phyloP scores from a whole-genome alignment of 352 stramenopile genomes.

The Globisporangium sylvaticum region DNA sequence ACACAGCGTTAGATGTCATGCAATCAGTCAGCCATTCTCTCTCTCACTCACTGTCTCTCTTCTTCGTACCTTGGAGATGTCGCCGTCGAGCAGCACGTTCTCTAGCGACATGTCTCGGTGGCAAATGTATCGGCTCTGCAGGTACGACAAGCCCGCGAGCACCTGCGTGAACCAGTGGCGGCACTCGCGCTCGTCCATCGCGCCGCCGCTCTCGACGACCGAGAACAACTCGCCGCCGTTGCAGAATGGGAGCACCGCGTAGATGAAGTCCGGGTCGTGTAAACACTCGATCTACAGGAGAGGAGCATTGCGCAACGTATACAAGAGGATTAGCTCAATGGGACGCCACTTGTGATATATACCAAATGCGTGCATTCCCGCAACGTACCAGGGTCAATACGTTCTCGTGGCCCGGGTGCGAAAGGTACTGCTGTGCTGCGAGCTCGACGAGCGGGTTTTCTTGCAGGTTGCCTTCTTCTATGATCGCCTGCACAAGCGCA shows the following conservation, averaged over 20 bases:
- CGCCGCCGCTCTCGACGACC: constrained; percentile 74
- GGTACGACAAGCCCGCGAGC: constrained; percentile 68
- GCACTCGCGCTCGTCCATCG: constrained; percentile 73
- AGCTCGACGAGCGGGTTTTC: constrained; percentile 86
- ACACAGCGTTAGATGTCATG: background rate
- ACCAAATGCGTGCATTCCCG: background rate
- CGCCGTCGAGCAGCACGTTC: constrained; percentile 80
- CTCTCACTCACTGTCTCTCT: background rate
- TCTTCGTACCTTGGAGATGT: constrained; percentile 67
- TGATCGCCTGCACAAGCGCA: constrained; percentile 53
- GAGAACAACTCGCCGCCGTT: constrained; percentile 83
- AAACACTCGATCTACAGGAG: constrained; percentile 68
- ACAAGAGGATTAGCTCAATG: too few relatives aligned
- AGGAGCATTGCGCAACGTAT: too few relatives aligned
- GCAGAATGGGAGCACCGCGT: constrained; percentile 81
- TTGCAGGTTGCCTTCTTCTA: constrained; percentile 82
- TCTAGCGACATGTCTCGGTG: constrained; percentile 88
- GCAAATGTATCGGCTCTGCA: constrained; percentile 84
- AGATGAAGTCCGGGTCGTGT: constrained; percentile 83
- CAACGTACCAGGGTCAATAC: constrained; percentile 73
- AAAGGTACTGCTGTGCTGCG: constrained; percentile 81
- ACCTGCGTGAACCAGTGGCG: constrained; percentile 86
- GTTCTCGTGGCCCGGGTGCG: constrained; percentile 74
- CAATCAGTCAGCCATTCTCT: background rate
- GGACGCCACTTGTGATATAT: background rate